A percentile compares a stretch with the other conserved stretches of the same genome.
phyloP scores from a whole-genome alignment of 2,329 filamentous ascomycete species.

The Trichoderma sp. region DNA sequence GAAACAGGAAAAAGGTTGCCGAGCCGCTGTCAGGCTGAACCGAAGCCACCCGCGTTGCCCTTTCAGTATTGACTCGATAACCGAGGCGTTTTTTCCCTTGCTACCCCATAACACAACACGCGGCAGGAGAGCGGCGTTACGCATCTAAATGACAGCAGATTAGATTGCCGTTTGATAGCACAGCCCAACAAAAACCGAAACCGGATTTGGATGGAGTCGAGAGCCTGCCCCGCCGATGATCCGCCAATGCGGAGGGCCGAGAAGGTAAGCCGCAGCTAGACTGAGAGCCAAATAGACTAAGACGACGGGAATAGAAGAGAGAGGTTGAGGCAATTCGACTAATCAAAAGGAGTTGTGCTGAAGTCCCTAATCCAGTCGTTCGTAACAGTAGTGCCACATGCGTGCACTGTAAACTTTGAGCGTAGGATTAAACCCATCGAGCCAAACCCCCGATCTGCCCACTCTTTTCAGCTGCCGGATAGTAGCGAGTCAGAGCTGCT shows the following conservation, averaged over 20 bases:
- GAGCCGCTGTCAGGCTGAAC: neutral
- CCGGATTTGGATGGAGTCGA: neutral
- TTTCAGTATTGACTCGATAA: neutral
- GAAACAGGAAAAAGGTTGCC: neutral
- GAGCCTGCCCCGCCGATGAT: neutral
- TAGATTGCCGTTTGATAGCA: neutral
- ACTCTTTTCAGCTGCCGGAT: neutral
- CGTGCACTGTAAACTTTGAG: neutral
- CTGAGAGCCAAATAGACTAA: neutral
- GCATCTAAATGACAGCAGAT: constrained; percentile 18
- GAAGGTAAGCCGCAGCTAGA: constrained; percentile 9
- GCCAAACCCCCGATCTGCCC: neutral
- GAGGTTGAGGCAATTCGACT: neutral
- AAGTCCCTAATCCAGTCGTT: neutral
- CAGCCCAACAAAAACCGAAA: constrained; percentile 12
- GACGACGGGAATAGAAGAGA: neutral
- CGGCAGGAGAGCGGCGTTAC: constrained; percentile 5
- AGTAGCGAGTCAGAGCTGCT: neutral
- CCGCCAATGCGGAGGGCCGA: constrained; percentile 20
- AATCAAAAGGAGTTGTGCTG: neutral
- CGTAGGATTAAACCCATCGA: neutral
- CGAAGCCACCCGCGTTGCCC: constrained; percentile 13
- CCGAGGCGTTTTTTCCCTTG: neutral
- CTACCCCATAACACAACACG: constrained; percentile 3
- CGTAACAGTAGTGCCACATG: neutral